Conservation (phyloP, 106 monocot species). For the Dendrobium huoshanense region DNA sequence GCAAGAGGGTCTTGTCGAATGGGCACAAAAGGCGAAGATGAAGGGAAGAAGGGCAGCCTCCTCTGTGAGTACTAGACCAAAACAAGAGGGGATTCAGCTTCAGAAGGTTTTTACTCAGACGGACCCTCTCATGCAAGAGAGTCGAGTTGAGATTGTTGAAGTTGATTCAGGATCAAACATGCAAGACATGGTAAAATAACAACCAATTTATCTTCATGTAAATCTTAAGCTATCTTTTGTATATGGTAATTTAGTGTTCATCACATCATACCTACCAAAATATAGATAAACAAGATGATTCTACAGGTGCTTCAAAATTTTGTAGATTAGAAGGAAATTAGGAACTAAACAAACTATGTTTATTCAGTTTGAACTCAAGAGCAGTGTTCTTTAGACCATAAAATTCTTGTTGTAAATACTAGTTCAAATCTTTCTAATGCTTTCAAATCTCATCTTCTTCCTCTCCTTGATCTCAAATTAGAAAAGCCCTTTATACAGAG, state of each 20-base stretch:
- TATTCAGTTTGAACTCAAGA: too few relatives aligned
- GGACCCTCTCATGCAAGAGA: background rate
- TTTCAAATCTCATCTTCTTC: too few relatives aligned
- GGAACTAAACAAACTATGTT: too few relatives aligned
- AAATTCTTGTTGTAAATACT: too few relatives aligned
- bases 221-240: background rate
- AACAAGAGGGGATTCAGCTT: slow-evolving; percentile 1
- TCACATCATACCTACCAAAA: background rate
- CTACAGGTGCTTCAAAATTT: too few relatives aligned
- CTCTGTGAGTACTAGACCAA: background rate
- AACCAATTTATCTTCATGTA: too few relatives aligned
- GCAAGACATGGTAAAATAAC: background rate
- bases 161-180: background rate
- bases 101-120: background rate
- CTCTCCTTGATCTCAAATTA: too few relatives aligned
- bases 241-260: background rate
- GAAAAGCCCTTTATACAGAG: too few relatives aligned
- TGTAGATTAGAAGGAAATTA: too few relatives aligned
- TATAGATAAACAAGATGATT: background rate
- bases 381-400: too few relatives aligned
- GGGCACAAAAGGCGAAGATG: slow-evolving; percentile 41
- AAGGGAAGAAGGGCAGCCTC: background rate
- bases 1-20: slow-evolving; percentile 34
- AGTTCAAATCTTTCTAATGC: too few relatives aligned
- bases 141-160: slow-evolving; percentile 6